Conservation (phyloP, 495 filamentous ascomycete genomes). For the Xylaria flabelliformis region DNA sequence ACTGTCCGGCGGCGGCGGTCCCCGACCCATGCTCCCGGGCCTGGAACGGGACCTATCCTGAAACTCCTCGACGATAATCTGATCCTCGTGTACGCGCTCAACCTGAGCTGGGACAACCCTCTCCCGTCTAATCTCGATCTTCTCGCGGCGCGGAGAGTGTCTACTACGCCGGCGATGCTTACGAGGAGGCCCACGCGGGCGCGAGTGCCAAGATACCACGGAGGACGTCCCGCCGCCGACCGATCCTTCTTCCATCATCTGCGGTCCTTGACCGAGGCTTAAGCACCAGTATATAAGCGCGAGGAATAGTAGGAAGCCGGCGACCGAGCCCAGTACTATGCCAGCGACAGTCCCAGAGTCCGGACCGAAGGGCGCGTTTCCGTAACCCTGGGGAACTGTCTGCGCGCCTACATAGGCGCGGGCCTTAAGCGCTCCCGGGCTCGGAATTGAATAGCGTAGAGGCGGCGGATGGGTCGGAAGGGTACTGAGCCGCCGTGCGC, state of each 20-base stretch:
- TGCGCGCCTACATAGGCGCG: constrained; percentile 35
- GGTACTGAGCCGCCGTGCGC: neutral
- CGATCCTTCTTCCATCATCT: constrained; percentile 42
- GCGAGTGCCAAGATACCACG: constrained; percentile 43
- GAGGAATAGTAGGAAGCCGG: constrained; percentile 78
- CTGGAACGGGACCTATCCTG: constrained; percentile 28
- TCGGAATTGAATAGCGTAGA: neutral
- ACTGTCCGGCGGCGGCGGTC: constrained; percentile 22
- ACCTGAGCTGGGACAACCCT: constrained; percentile 36
- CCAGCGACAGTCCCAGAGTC: constrained; percentile 77
- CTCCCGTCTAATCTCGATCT: constrained; percentile 47
- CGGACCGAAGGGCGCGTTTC: constrained; percentile 62
- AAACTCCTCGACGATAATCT: constrained; percentile 49
- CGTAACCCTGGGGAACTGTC: constrained; percentile 73
- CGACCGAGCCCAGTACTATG: constrained; percentile 82
- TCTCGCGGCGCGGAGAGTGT: constrained; percentile 35
- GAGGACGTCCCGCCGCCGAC: constrained; percentile 31
- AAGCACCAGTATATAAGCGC: constrained; percentile 76
- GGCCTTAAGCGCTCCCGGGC: constrained; percentile 24
- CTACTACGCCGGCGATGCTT: constrained; percentile 33
- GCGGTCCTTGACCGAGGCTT: constrained; percentile 50
- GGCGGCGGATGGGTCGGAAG: neutral
- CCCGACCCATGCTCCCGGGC: constrained; percentile 31
- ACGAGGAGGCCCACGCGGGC: constrained; percentile 31
- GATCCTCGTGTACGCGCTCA: constrained; percentile 35